Conservation (phyloP, 345 rosid species). For the Eucalyptus erythrocorys region DNA sequence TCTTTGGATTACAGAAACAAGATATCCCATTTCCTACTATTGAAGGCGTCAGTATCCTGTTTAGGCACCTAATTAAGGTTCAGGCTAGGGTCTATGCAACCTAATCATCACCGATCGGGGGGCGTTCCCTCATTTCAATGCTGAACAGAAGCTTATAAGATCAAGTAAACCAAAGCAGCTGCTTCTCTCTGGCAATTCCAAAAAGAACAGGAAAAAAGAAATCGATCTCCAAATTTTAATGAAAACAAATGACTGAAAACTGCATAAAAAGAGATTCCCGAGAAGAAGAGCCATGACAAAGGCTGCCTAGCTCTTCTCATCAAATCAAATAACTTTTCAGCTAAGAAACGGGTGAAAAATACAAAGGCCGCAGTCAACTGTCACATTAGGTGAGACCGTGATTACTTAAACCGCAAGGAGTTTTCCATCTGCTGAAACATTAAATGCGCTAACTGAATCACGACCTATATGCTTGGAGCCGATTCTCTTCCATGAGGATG, state of each 20-base stretch:
- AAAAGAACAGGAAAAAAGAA: too few relatives aligned
- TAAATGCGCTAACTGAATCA: slow-evolving; percentile 47
- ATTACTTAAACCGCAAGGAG: slow-evolving; percentile 56
- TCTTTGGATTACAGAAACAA: not conserved
- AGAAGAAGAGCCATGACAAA: not conserved
- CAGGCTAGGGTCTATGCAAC: not conserved
- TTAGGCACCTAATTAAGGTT: not conserved
- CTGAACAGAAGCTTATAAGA: not conserved
- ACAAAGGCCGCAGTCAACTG: not conserved
- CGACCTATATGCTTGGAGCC: slow-evolving; percentile 43
- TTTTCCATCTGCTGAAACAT: slow-evolving; percentile 77
- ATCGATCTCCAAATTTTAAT: not conserved
- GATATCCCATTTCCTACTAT: not conserved
- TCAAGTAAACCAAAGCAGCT: not conserved
- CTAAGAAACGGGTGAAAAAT: not conserved
- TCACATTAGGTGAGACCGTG: not conserved
- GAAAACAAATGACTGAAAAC: not conserved
- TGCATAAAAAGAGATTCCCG: not conserved
- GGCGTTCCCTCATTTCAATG: not conserved
- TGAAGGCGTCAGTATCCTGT: not conserved
- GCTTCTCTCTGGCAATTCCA: not conserved
- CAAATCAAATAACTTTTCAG: not conserved
- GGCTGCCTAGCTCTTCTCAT: not conserved
- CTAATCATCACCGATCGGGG: not conserved
- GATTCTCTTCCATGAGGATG: slow-evolving; percentile 54